Evolutionary conservation across 495 filamentous ascomycete genomes (phyloP).

Genomic region (Penicillium atrosanguineum): DNA sequence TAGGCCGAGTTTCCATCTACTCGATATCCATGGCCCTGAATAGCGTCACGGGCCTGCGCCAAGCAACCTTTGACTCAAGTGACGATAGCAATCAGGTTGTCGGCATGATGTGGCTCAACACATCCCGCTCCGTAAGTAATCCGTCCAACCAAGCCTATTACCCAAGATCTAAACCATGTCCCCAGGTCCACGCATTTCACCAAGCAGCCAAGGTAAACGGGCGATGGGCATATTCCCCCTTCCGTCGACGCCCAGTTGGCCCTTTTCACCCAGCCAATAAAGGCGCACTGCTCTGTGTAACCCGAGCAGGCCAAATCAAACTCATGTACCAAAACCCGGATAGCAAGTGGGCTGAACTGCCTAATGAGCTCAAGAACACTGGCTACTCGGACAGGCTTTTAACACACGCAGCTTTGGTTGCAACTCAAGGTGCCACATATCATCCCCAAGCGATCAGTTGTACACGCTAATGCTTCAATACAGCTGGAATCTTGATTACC

Average conservation of each 20-base stretch:
- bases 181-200: slow-evolving; percentile 50
- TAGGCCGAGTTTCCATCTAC: slow-evolving; percentile 70
- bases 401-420: slow-evolving; percentile 76
- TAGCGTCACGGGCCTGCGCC: slow-evolving; percentile 54
- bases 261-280: slow-evolving; percentile 68
- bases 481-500: slow-evolving; percentile 59
- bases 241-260: slow-evolving; percentile 51
- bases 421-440: slow-evolving; percentile 57
- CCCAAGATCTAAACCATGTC: not conserved
- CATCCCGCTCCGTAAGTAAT: slow-evolving; percentile 51
- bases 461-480: slow-evolving; percentile 1
- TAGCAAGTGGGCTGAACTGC: slow-evolving; percentile 62
- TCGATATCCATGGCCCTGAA: slow-evolving; percentile 63
- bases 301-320: slow-evolving; percentile 64
- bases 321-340: slow-evolving; percentile 70
- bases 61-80: slow-evolving; percentile 55
- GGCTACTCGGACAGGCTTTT: slow-evolving; percentile 66
- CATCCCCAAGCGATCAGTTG: not conserved
- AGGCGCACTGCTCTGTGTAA: slow-evolving; percentile 68
- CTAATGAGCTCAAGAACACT: slow-evolving; percentile 66
- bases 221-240: slow-evolving; percentile 51
- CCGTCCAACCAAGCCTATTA: not conserved
- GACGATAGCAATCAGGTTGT: slow-evolving; percentile 76
- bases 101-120: slow-evolving; percentile 77
- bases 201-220: slow-evolving; percentile 49